These are phyloP conservation scores for Begonia peltatifolia DNA, from an alignment of 306 rosid genomes.

Conservation along the genomic window DNA sequence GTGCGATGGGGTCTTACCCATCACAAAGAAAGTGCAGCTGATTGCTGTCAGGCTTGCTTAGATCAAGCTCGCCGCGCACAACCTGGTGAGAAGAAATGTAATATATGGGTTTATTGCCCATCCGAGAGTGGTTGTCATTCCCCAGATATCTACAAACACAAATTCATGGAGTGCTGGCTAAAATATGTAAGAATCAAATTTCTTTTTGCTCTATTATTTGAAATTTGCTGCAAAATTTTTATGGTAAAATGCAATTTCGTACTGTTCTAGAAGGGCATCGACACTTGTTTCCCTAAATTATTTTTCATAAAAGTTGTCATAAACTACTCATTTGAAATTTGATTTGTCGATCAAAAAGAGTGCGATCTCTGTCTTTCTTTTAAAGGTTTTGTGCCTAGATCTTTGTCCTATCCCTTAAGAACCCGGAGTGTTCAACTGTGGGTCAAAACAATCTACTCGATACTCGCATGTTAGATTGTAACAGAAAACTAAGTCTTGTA, in stretches of 20 bases:
- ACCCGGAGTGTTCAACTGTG: too few species aligned
- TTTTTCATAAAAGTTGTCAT: background rate
- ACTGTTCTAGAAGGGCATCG: too few species aligned
- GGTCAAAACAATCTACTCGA: too few species aligned
- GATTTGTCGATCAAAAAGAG: too few species aligned
- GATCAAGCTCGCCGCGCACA: conserved; percentile 62
- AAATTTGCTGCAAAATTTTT: background rate
- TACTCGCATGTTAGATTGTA: too few species aligned
- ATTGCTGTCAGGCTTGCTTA: conserved; percentile 92
- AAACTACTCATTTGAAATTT: background rate
- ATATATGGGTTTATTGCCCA: conserved; percentile 94
- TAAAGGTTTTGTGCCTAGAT: too few species aligned
- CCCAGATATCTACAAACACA: conserved; percentile 76
- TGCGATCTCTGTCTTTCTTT: too few species aligned
- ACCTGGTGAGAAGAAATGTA: conserved; percentile 64
- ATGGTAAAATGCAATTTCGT: too few species aligned
- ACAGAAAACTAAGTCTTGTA: too few species aligned
- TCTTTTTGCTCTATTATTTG: background rate
- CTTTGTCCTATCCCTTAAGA: too few species aligned
- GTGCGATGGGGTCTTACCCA: conserved; percentile 94
- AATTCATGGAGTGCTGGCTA: conserved; percentile 83
- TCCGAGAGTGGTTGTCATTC: conserved; percentile 78
- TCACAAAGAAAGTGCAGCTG: conserved; percentile 93
- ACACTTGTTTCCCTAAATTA: too few species aligned
- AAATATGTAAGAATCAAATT: conserved; percentile 52